These are phyloP conservation scores for Cornus florida DNA, from an alignment of 148 eudicot genomes.

Conservation along the genomic window DNA sequence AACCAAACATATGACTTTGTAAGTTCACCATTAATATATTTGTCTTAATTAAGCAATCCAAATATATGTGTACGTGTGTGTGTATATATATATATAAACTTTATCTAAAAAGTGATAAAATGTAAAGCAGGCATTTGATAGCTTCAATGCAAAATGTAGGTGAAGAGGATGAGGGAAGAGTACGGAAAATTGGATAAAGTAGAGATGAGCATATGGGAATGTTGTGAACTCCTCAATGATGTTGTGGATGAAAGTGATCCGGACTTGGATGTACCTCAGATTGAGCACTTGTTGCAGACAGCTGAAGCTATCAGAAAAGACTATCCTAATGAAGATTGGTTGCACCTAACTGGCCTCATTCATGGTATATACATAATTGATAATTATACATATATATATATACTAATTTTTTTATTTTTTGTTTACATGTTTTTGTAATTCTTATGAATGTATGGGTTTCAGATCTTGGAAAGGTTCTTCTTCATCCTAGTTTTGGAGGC, in stretches of 20 bases:
- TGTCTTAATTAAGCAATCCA: too few relatives aligned
- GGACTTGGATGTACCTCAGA: constrained; percentile 87
- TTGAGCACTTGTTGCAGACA: constrained; percentile 77
- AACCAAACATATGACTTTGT: constrained; percentile 69
- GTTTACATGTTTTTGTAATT: neutral
- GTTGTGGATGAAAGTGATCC: constrained; percentile 91
- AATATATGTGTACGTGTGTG: too few relatives aligned
- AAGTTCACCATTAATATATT: constrained; percentile 7
- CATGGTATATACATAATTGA: constrained; percentile 46
- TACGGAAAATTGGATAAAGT: constrained; percentile 60
- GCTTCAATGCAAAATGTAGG: constrained; percentile 33
- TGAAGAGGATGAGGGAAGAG: constrained; percentile 72
- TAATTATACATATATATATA: neutral
- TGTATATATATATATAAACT: too few relatives aligned
- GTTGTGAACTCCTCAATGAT: constrained; percentile 73
- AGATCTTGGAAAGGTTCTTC: constrained; percentile 93
- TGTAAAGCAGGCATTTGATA: neutral
- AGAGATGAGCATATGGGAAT: constrained; percentile 96
- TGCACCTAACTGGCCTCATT: constrained; percentile 81
- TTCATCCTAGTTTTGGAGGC: constrained; percentile 68
- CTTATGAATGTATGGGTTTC: neutral
- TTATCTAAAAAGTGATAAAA: neutral
- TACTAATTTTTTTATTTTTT: neutral
- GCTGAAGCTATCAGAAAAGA: constrained; percentile 89
- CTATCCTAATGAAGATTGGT: constrained; percentile 85